phyloP scores from a whole-genome alignment of 2,329 filamentous ascomycete species.

The Blastomyces emzantsi region DNA sequence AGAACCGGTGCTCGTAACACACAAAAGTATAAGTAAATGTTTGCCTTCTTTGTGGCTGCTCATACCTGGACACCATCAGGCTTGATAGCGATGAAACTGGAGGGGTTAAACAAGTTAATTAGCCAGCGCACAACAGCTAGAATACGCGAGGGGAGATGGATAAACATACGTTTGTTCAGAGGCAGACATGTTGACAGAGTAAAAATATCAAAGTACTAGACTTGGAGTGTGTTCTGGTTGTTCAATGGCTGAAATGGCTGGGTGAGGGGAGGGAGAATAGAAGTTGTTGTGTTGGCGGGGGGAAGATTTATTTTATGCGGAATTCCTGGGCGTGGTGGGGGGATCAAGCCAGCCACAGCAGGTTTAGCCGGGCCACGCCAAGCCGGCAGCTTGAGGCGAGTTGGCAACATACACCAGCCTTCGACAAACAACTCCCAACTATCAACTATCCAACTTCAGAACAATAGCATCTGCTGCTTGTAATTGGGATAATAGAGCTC shows the following conservation, averaged over 20 bases:
- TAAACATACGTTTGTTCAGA: constrained; percentile 72
- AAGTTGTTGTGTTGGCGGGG: constrained; percentile 7
- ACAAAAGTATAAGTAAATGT: neutral
- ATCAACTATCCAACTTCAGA: neutral
- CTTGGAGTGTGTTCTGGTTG: constrained; percentile 24
- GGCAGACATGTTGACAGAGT: constrained; percentile 53
- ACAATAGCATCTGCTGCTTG: neutral
- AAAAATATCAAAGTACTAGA: constrained; percentile 21
- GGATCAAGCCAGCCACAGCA: neutral
- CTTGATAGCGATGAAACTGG: constrained; percentile 99
- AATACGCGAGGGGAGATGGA: constrained; percentile 14
- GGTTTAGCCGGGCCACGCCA: constrained; percentile 3
- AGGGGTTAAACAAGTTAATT: constrained; percentile 14
- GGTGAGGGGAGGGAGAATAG: constrained; percentile 21
- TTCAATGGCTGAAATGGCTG: constrained; percentile 14
- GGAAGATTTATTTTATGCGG: neutral
- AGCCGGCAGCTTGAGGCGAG: constrained; percentile 9
- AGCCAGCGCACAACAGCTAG: constrained; percentile 9
- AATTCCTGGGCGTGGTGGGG: neutral
- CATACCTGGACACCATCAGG: constrained; percentile 97
- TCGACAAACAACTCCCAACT: constrained; percentile 6
- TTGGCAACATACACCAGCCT: constrained; percentile 25
- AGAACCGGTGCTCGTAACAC: neutral
- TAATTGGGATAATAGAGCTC: neutral
- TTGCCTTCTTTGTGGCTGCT: constrained; percentile 3